Conservation (phyloP, 1,284 basidiomycete species). For the Pseudozyma pruni region DNA sequence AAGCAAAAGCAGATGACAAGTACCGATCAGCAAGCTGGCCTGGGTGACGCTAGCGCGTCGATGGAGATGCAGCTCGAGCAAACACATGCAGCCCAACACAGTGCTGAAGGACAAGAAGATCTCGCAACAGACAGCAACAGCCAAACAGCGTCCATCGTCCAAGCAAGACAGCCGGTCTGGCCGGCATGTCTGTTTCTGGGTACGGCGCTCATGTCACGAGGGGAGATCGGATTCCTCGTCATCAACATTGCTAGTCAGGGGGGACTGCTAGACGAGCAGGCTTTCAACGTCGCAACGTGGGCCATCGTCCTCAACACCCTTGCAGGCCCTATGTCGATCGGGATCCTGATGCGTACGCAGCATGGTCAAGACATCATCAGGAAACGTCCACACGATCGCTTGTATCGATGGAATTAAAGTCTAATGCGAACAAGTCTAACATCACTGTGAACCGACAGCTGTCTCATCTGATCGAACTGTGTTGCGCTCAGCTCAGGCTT, state of each 20-base stretch:
- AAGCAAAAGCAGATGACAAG: background rate
- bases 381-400: background rate
- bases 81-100: no score
- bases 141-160: background rate
- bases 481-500: no score
- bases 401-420: slow-evolving; percentile 10
- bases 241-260: slow-evolving; percentile 37
- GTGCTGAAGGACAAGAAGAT: no score
- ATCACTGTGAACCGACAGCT: no score
- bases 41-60: background rate
- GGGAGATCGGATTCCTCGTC: slow-evolving; percentile 71
- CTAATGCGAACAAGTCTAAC: background rate
- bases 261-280: slow-evolving; percentile 19
- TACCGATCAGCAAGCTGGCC: background rate
- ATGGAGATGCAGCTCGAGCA: slow-evolving; percentile 4
- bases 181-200: slow-evolving; percentile 68
- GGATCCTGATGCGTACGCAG: slow-evolving; percentile 31
- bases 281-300: slow-evolving; percentile 50
- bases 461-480: no score
- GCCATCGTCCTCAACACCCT: slow-evolving; percentile 52
- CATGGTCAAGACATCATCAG: slow-evolving; percentile 11
- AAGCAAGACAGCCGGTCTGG: slow-evolving; percentile 5
- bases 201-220: slow-evolving; percentile 72
- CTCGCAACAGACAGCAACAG: no score
- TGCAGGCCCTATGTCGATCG: slow-evolving; percentile 39